Base-by-base conservation (phyloP, 2,329 filamentous ascomycete genomes). In the Cladosporium halotolerans region DNA sequence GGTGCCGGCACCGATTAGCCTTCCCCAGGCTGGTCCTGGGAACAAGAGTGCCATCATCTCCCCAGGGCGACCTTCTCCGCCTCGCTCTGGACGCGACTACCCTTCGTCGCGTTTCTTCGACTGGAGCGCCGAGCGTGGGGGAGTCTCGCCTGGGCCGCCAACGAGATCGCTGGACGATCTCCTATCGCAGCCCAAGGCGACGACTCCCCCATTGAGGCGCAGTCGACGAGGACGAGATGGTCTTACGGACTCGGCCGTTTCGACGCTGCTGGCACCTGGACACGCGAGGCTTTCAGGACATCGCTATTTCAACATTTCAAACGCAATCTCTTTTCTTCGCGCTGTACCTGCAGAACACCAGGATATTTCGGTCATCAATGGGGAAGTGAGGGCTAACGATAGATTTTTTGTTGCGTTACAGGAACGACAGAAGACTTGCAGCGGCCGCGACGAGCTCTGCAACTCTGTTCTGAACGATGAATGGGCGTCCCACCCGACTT, bases 401-500 rank as follows among this genome's bases (percentile, higher is more conserved):
- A 7, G n/a, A 31, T 18, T 40, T 52, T 39, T 45, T 16, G 9
- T 13, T 8, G 34, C 33, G n/a, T 53, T 50, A 46, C 48, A 81
- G 75, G 93, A 97, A 69, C 86, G 90, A 9, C 83, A 93, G 55
- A 95, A 95, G 74, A 83, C 86, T 1, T 99, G 93, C 73, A 93
- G 89, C 66, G 93, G 93, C 9, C 87, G 93, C 43, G 93, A 99
- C 66, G 90, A 96, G 69, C 84, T 99, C 61, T 99, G 93, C 73
- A 86, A 89, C 61, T 85, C 86, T 19, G 92, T 99, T 0, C 77
- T 99, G 52, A 99, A 99, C 60, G 93, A 99, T 62, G 89, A 96
- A 61, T 99, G 93, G 93, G 93, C 93, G 2, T 97, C 92, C 23
- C 93, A 99, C 72, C 93, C 93, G 3, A 99, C 93, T 0, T 99